Evolutionary conservation across 768 basidiomycete genomes (phyloP).

Genomic region (Austroboletus eburneus): DNA sequence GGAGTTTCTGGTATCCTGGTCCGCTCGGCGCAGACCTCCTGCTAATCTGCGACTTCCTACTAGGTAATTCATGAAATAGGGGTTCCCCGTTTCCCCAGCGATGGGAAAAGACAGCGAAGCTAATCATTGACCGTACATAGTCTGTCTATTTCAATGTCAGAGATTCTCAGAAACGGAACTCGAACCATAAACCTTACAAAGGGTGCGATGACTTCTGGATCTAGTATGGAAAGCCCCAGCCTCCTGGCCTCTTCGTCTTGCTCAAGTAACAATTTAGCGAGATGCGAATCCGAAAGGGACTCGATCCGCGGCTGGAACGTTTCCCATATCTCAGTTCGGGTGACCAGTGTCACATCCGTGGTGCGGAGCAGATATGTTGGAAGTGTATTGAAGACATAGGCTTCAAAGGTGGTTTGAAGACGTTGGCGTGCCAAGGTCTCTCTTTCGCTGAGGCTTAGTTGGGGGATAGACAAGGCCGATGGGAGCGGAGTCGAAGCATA

Average conservation of each 20-base stretch:
- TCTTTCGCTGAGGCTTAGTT: conserved; percentile 21
- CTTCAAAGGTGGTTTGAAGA: conserved; percentile 20
- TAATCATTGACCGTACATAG: conserved; percentile 16
- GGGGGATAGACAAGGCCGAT: conserved; percentile 10
- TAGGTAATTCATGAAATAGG: conserved; percentile 20
- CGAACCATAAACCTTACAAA: conserved; percentile 16
- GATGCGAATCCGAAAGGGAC: conserved; percentile 18
- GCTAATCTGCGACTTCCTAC: conserved; percentile 10
- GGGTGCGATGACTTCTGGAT: conserved; percentile 17
- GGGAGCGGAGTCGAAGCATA: conserved; percentile 14
- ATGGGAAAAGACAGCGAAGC: conserved; percentile 27
- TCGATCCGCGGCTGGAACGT: conserved; percentile 17
- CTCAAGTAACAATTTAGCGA: conserved; percentile 22
- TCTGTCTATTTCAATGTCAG: conserved; percentile 15
- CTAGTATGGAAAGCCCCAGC: conserved; percentile 17
- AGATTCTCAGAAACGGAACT: not conserved
- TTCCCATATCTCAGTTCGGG: conserved; percentile 21
- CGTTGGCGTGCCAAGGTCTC: conserved; percentile 18
- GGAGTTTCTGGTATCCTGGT: conserved; percentile 23
- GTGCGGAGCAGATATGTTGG: conserved; percentile 23
- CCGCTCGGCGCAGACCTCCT: conserved; percentile 14
- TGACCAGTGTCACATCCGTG: conserved; percentile 18
- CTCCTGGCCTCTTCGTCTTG: conserved; percentile 22
- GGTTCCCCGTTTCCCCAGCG: conserved; percentile 24
- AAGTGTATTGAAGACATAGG: conserved; percentile 22